Evolutionary conservation across 1,284 basidiomycete species (phyloP).

Genomic region (Puccinia hordei): DNA sequence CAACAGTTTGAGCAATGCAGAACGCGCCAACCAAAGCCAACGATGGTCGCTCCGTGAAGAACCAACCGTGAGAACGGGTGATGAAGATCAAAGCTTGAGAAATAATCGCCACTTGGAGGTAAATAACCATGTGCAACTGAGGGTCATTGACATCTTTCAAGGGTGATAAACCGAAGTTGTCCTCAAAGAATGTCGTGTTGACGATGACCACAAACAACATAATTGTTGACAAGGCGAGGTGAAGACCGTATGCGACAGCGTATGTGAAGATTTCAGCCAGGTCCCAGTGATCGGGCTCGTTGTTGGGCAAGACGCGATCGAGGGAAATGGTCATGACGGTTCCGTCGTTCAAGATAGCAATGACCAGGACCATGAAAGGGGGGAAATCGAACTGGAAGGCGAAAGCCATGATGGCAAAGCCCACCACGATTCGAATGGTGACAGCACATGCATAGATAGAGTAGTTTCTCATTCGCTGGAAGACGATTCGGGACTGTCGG

Average conservation of each 20-base stretch:
- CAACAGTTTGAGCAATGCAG: slow-evolving; percentile 46
- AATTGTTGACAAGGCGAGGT: slow-evolving; percentile 84
- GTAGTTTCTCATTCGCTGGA: slow-evolving; percentile 97
- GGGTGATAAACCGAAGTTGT: slow-evolving; percentile 72
- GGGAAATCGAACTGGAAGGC: slow-evolving; percentile 52
- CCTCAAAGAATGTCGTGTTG: slow-evolving; percentile 84
- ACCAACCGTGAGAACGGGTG: slow-evolving; percentile 51
- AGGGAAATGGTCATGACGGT: slow-evolving; percentile 94
- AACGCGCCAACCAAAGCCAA: slow-evolving; percentile 45
- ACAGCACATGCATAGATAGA: slow-evolving; percentile 65
- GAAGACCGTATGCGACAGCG: slow-evolving; percentile 90
- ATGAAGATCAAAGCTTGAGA: slow-evolving; percentile 51
- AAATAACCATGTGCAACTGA: slow-evolving; percentile 70
- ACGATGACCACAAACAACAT: slow-evolving; percentile 80
- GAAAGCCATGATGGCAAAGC: slow-evolving; percentile 51
- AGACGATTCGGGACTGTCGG: slow-evolving; percentile 89
- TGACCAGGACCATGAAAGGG: slow-evolving; percentile 68
- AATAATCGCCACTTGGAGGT: slow-evolving; percentile 51
- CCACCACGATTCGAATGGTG: slow-evolving; percentile 51
- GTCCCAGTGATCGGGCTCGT: slow-evolving; percentile 86
- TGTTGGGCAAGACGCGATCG: slow-evolving; percentile 91
- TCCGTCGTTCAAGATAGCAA: slow-evolving; percentile 65
- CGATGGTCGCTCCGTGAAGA: slow-evolving; percentile 50
- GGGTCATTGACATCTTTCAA: slow-evolving; percentile 37
- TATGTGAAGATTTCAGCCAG: slow-evolving; percentile 92